Evolutionary conservation across 2,329 filamentous ascomycete species (phyloP).

Genomic region (Alternaria sp.): DNA sequence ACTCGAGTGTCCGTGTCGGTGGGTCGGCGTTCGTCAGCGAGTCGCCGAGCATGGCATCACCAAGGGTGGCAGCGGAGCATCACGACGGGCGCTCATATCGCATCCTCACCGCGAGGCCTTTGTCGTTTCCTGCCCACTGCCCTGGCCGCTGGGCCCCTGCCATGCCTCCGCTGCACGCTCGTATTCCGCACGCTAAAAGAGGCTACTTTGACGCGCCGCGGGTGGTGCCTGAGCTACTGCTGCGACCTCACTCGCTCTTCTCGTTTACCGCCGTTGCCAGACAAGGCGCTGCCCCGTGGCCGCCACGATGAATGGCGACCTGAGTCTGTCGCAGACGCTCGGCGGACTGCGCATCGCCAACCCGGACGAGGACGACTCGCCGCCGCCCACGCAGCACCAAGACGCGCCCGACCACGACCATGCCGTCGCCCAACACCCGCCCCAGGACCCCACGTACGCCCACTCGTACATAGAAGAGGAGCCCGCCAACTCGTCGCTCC

Average conservation of each 20-base stretch:
- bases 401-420: conserved; percentile 2
- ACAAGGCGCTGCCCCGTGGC: conserved; percentile 25
- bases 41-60: conserved; percentile 30
- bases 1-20: neutral
- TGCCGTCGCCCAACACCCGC: conserved; percentile 48
- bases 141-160: conserved; percentile 40
- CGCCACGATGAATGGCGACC: conserved; percentile 80
- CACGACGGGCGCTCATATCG: conserved; percentile 22
- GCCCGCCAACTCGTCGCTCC: conserved; percentile 40
- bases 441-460: conserved; percentile 30
- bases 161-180: conserved; percentile 30
- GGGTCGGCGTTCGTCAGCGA: conserved; percentile 5
- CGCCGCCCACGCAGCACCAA: conserved; percentile 30
- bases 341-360: conserved; percentile 97
- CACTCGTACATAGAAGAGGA: conserved; percentile 26
- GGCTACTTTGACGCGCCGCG: conserved; percentile 25
- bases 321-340: conserved; percentile 89
- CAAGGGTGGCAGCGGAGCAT: conserved; percentile 8
- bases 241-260: conserved; percentile 25
- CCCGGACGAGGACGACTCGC: conserved; percentile 73
- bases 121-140: conserved; percentile 17
- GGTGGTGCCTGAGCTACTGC: conserved; percentile 27
- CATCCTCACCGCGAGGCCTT: conserved; percentile 26
- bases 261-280: conserved; percentile 22
- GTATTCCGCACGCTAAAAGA: conserved; percentile 20